Percentiles rank a stretch among this genome's conserved stretches.
These are phyloP conservation scores for Dispira simplex DNA, from an alignment of 192 early-diverging fungal genomes.

Conservation along the genomic window DNA sequence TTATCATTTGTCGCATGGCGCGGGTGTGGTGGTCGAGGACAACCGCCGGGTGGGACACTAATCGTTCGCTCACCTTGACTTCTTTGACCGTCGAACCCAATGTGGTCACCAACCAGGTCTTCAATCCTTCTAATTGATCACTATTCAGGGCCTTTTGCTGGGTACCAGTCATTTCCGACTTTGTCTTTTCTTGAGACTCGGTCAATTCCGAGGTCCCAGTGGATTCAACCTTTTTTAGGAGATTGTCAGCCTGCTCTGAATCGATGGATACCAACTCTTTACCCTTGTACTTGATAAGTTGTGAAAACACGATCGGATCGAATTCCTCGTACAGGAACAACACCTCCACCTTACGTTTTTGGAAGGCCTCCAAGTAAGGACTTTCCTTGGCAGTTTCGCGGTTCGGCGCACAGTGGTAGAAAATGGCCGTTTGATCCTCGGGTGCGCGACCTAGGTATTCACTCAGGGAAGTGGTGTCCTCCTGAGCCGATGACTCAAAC, in stretches of 20 bases:
- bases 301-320: slow-evolving; percentile 40
- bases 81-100: slow-evolving; percentile 47
- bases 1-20: slow-evolving; percentile 49
- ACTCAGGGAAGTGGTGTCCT: slow-evolving; percentile 37
- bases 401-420: slow-evolving; percentile 41
- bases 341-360: slow-evolving; percentile 57
- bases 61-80: slow-evolving; percentile 54
- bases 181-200: background rate
- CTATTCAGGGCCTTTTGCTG: slow-evolving; percentile 19
- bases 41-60: slow-evolving; percentile 55
- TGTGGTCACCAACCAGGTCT: slow-evolving; percentile 39
- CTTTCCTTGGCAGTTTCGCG: slow-evolving; percentile 40
- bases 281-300: slow-evolving; percentile 39
- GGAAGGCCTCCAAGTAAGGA: slow-evolving; percentile 60
- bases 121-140: slow-evolving; percentile 28
- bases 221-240: slow-evolving; percentile 13
- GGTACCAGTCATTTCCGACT: slow-evolving; percentile 9
- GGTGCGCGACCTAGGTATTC: slow-evolving; percentile 56
- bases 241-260: slow-evolving; percentile 27
- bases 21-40: slow-evolving; percentile 59
- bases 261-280: slow-evolving; percentile 35
- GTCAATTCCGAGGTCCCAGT: background rate
- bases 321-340: slow-evolving; percentile 44
- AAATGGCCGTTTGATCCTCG: slow-evolving; percentile 58
- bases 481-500: slow-evolving; percentile 32